Percentiles rank a stretch among this genome's conserved stretches.
Conservation (phyloP, 2,329 filamentous ascomycete genomes). For the Pezicula carpinea region DNA sequence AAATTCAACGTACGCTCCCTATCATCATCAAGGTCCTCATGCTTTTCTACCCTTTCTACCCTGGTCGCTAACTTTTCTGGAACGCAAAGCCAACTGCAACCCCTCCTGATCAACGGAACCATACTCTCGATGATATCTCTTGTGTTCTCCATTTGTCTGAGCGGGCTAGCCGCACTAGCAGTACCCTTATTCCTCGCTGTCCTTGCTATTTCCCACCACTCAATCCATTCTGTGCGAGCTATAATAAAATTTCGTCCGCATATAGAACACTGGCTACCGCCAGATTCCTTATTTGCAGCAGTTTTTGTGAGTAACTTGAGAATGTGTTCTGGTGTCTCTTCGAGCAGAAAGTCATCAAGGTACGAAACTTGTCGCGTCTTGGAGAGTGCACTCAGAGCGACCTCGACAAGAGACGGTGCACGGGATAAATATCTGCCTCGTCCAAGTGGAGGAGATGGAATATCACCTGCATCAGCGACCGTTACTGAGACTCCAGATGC, state of each 20-base stretch:
- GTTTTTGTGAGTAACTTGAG: conserved; percentile 1
- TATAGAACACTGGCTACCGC: conserved; percentile 46
- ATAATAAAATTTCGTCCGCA: conserved; percentile 46
- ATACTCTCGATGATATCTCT: conserved; percentile 27
- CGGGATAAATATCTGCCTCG: conserved; percentile 15
- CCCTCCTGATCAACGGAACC: conserved; percentile 29
- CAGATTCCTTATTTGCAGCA: conserved; percentile 40
- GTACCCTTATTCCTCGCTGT: conserved; percentile 8
- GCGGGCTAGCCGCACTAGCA: conserved; percentile 17
- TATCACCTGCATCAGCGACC: conserved; percentile 13
- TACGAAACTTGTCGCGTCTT: conserved; percentile 17
- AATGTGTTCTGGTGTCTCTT: conserved; percentile 1
- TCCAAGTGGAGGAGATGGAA: conserved; percentile 14
- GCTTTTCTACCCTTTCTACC: background rate
- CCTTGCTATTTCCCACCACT: conserved; percentile 49
- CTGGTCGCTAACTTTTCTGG: conserved; percentile 14
- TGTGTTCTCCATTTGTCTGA: conserved; percentile 21
- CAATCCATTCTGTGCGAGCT: conserved; percentile 55
- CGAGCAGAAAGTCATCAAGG: conserved; percentile 15
- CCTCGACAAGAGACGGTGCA: conserved; percentile 27
- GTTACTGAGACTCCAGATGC: conserved; percentile 7
- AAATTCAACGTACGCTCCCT: too few relatives aligned
- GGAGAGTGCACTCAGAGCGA: conserved; percentile 22
- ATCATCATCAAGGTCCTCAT: background rate
- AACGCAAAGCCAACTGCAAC: conserved; percentile 31